These are phyloP conservation scores for Aspergillus baeticus DNA, from an alignment of 495 filamentous ascomycete species.

Conservation along the genomic window DNA sequence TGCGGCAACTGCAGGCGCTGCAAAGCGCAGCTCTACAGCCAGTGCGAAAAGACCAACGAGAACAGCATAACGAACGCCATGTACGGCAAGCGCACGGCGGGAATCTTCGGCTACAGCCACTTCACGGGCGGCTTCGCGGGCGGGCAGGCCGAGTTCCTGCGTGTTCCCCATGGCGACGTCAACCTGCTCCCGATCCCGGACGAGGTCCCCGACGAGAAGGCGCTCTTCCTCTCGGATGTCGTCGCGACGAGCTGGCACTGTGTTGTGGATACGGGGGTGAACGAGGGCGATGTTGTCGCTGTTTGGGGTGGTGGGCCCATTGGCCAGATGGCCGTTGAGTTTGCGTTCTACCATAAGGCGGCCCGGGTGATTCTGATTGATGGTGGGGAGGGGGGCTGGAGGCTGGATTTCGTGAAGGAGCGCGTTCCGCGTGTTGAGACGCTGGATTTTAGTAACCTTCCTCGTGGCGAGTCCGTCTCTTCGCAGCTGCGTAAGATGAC, in stretches of 20 bases:
- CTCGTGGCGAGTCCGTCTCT: constrained; percentile 59
- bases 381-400: constrained; percentile 58
- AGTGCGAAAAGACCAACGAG: constrained; percentile 77
- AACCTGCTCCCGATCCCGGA: constrained; percentile 81
- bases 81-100: constrained; percentile 69
- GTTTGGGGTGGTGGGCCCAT: constrained; percentile 74
- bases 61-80: constrained; percentile 67
- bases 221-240: constrained; percentile 79
- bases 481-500: constrained; percentile 71
- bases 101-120: constrained; percentile 55
- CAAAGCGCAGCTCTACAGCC: constrained; percentile 67
- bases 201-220: constrained; percentile 84
- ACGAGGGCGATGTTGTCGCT: constrained; percentile 68
- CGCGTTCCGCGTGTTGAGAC: constrained; percentile 64
- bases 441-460: constrained; percentile 55
- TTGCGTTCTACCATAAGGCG: constrained; percentile 70
- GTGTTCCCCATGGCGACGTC: constrained; percentile 79
- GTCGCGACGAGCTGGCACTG: constrained; percentile 75
- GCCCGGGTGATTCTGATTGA: constrained; percentile 80
- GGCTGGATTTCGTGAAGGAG: constrained; percentile 63
- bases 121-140: constrained; percentile 89
- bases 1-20: constrained; percentile 71
- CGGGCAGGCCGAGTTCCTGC: constrained; percentile 84
- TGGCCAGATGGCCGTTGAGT: constrained; percentile 78
- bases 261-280: constrained; percentile 81